These are phyloP conservation scores for Annona squamosa DNA, from an alignment of 164 flowering plant genomes.

Conservation along the genomic window DNA sequence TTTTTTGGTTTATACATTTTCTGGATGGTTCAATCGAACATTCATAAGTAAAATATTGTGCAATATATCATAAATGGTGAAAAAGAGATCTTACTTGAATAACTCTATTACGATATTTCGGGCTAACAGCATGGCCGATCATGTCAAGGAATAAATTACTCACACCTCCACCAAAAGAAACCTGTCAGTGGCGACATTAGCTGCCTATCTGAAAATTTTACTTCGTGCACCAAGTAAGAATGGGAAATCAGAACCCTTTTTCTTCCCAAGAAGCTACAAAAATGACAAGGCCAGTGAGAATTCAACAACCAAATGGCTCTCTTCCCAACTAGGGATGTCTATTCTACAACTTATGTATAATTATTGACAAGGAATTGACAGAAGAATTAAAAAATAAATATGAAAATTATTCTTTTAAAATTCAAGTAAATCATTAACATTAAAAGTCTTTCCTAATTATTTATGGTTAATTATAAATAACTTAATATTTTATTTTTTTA, in stretches of 20 bases:
- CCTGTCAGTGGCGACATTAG: slow-evolving; percentile 22
- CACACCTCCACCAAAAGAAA: slow-evolving; percentile 67
- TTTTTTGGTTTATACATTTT: too few species aligned
- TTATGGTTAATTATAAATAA: too few species aligned
- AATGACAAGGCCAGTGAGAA: neutral
- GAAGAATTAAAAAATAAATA: too few species aligned
- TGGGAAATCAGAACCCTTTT: neutral
- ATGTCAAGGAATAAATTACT: slow-evolving; percentile 75
- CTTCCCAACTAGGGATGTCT: neutral
- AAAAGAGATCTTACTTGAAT: slow-evolving; percentile 46
- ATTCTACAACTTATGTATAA: too few species aligned
- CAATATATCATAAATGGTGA: neutral
- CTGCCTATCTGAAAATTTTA: neutral
- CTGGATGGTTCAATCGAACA: too few species aligned
- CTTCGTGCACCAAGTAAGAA: too few species aligned
- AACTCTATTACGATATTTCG: slow-evolving; percentile 72
- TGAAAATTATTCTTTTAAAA: too few species aligned
- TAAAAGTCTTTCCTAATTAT: too few species aligned
- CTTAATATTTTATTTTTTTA: too few species aligned
- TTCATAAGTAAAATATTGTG: too few species aligned
- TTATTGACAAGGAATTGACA: too few species aligned
- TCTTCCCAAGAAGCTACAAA: neutral
- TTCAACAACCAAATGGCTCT: neutral
- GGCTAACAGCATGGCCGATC: slow-evolving; percentile 65
- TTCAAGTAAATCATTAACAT: too few species aligned